Evolutionary conservation across 2,329 filamentous ascomycete genomes (phyloP).

Genomic region (Cadophora luteo-olivacea): DNA sequence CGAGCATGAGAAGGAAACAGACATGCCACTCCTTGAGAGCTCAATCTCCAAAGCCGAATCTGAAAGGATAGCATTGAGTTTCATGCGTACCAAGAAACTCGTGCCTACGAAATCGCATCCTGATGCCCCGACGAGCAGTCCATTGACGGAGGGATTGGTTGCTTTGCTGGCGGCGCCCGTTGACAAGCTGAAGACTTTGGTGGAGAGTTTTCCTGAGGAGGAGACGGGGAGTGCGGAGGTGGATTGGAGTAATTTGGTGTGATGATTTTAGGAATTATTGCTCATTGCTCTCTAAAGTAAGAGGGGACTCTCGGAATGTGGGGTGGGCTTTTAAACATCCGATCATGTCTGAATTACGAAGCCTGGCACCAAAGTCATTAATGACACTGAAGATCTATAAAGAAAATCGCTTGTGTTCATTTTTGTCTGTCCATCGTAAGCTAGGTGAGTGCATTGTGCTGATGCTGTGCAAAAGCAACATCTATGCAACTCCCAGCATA

Average conservation of each 20-base stretch:
- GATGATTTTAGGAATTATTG: not conserved
- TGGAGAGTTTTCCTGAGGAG: constrained; percentile 21
- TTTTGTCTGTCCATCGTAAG: constrained; percentile 7
- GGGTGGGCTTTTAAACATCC: too few species aligned
- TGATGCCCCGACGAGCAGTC: constrained; percentile 19
- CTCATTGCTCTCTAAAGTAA: too few species aligned
- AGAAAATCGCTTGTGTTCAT: not conserved
- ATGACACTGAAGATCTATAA: not conserved
- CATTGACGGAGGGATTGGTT: constrained; percentile 16
- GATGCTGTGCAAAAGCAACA: not conserved
- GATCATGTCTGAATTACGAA: too few species aligned
- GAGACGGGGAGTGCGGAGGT: constrained; percentile 18
- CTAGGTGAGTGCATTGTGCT: not conserved
- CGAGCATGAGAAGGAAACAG: constrained; percentile 56
- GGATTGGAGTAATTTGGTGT: constrained; percentile 17
- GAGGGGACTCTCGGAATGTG: too few species aligned
- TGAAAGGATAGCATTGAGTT: constrained; percentile 50
- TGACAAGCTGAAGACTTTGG: constrained; percentile 19
- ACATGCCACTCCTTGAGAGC: constrained; percentile 56
- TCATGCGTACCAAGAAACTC: constrained; percentile 59
- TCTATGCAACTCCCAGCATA: not conserved
- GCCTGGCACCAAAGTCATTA: not conserved
- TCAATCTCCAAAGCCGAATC: constrained; percentile 47
- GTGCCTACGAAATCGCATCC: constrained; percentile 49
- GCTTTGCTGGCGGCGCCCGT: constrained; percentile 19